Evolutionary conservation across 1,284 basidiomycete species (phyloP), one percentile per base, ranked within the genome.

Genomic region (Cryptococcus deneoformans): DNA sequence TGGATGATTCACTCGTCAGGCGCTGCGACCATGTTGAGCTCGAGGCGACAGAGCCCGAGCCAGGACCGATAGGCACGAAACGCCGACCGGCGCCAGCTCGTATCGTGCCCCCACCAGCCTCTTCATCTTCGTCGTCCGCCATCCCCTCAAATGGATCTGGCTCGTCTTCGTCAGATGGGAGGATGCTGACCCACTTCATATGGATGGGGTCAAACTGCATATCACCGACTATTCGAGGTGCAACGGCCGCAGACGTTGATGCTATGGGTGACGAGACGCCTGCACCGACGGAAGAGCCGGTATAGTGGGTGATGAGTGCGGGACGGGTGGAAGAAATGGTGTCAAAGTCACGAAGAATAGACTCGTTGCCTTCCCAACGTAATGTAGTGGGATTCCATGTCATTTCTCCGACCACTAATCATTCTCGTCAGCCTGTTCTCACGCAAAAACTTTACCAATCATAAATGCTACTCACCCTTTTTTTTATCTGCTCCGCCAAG

Each of bases 291-390:
- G 88, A 86, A n/a, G 86, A 86, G 44, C 87, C 85, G 9, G 88
- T 90, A 55, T 91, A 82, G 65, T 93, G 92, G 0, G 92, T 90
- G 71, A 98, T 98, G 53, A 98, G 85, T 7, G 94, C 94, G 2
- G 95, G 95, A n/a, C 95, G 86, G 43, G 86, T 86, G 51, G 87
- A 85, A 46, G 89, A 82, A 9, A 63, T 56, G 36, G 85, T 83
- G 66, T 97, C 94, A 75, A 97, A 98, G 59, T 92, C 92, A 58
- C 89, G 85, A 44, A 97, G 82, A 10, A 86, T 85, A 55, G 87
- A 85, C 65, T 98, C 94, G 76, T 98, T 97, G 57, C 95, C 95
- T 80, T 98, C 94, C 94, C 94, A 98, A 24, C 90, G 87, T 29
- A 91, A 83, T 7, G 86, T 86, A 39, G 80, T 80, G 24, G 92